Evolutionary conservation across 768 basidiomycete species (phyloP).

Genomic region (Collybia nuda): DNA sequence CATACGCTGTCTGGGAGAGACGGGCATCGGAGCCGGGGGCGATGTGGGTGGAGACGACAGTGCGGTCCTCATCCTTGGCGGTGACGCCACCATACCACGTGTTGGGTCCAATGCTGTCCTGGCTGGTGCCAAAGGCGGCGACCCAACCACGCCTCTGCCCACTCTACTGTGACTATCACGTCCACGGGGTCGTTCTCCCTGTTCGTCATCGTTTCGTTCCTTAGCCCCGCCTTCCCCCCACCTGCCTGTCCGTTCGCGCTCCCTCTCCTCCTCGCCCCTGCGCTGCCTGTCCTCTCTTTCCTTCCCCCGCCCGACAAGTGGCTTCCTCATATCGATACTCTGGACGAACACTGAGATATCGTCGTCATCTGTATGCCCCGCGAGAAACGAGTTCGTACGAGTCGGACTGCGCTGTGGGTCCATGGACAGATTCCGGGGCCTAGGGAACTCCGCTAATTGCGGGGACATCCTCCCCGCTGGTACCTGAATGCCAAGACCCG

Average conservation of each 20-base stretch:
- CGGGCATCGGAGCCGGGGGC: too few species aligned
- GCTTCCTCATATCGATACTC: slow-evolving; percentile 71
- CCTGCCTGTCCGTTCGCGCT: slow-evolving; percentile 11
- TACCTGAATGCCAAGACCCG: too few species aligned
- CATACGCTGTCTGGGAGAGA: too few species aligned
- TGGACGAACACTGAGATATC: slow-evolving; percentile 79
- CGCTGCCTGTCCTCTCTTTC: slow-evolving; percentile 20
- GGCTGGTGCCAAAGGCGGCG: too few species aligned
- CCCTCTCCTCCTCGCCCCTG: slow-evolving; percentile 4
- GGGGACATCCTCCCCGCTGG: too few species aligned
- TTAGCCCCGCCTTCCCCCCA: slow-evolving; percentile 14
- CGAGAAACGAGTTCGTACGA: slow-evolving; percentile 37
- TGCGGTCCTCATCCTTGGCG: too few species aligned
- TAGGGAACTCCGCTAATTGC: neutral
- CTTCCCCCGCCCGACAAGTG: slow-evolving; percentile 46
- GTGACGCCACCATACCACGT: too few species aligned
- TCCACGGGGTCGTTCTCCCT: too few species aligned
- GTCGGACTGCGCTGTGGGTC: slow-evolving; percentile 1
- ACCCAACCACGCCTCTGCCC: too few species aligned
- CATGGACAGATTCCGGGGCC: slow-evolving; percentile 2
- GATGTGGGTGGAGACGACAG: too few species aligned
- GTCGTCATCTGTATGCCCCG: slow-evolving; percentile 63
- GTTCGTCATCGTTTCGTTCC: slow-evolving; percentile 1
- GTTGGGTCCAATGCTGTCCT: too few species aligned
- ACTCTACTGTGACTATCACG: too few species aligned